phyloP scores from a whole-genome alignment of 768 basidiomycete species.

The Mrakia blollopis region DNA sequence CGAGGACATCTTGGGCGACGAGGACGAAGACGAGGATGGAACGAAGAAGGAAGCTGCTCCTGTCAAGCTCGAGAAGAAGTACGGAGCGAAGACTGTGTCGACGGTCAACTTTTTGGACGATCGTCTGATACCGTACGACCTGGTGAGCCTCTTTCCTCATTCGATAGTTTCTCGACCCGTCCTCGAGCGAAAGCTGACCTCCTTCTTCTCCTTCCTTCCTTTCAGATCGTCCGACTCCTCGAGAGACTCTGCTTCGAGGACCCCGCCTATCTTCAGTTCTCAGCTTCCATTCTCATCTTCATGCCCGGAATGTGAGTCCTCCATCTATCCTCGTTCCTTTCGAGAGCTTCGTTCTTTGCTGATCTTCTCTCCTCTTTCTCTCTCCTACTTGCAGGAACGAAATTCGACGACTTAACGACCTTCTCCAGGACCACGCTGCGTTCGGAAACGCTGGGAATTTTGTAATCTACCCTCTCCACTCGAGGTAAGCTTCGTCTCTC shows the following conservation, averaged over 20 bases:
- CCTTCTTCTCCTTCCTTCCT: not conserved
- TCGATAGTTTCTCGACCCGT: too few relatives aligned
- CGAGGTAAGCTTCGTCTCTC: constrained; percentile 51
- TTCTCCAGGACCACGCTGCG: constrained; percentile 64
- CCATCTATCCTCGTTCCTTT: not conserved
- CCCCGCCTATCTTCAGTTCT: constrained; percentile 53
- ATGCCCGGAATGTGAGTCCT: constrained; percentile 67
- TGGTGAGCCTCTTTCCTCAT: constrained; percentile 42
- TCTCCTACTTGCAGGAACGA: constrained; percentile 54
- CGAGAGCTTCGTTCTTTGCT: not conserved
- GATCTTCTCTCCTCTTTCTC: not conserved
- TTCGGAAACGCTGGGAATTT: constrained; percentile 65
- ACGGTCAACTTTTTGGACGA: constrained; percentile 85
- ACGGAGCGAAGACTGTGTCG: constrained; percentile 64
- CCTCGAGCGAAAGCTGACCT: not conserved
- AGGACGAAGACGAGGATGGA: constrained; percentile 56
- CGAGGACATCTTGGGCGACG: constrained; percentile 59
- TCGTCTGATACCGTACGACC: constrained; percentile 81
- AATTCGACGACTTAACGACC: constrained; percentile 80
- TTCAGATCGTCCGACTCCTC: constrained; percentile 63
- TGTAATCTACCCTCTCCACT: constrained; percentile 79
- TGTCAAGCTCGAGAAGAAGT: constrained; percentile 62
- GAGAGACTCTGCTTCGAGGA: constrained; percentile 77
- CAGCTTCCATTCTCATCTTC: constrained; percentile 80
- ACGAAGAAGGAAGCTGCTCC: constrained; percentile 36